Base-by-base conservation (phyloP, 768 basidiomycete species). In the Agaricus sinodeliciosus region DNA sequence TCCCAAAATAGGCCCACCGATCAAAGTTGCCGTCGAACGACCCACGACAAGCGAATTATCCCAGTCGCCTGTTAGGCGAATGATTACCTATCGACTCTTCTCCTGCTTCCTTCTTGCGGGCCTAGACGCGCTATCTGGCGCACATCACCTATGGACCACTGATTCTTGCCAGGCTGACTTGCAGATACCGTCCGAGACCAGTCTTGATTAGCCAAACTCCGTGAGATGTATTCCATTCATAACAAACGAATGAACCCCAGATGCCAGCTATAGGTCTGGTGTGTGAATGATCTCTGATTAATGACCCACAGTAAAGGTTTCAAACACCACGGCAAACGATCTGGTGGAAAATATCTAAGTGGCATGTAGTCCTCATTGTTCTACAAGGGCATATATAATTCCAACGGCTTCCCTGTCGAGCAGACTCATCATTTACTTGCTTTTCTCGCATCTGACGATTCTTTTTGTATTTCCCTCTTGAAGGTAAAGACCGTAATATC, bases 281-380 rank as follows among this genome's bases (percentile, higher is more conserved):
- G 40, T 42, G 27, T 39, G 37, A 42, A 27, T 39, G 41, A 48
- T 54, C 43, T 45, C 40, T 47, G 45, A 54, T 22, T 54, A 45
- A 54, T 54, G 52, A 41, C 40, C 52, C 39, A 22, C 45, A 44
- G 43, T 25, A 18, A 46, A 52, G 44, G 27, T 19, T 54, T 48
- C 46, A 44, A n/a, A 43, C 26, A 18, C 31, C 2, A 31, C 36
- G 27, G 15, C 45, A 26, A 22, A 36, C 42, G 50, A 39, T 53
- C 4, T 28, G 31, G 46, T 42, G n/a, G 4, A 47, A 42, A 27
- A 40, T 7, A 47, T 45, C 51, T 41, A 15, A 35, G 41, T 43
- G 52, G 55, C 55, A 56, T 47, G 49, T 51, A 16, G 18, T 40
- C 55, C 55, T 56, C 55, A 34, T 56, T 56, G 55, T 46, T 19